Evolutionary conservation across 2,329 filamentous ascomycete species (phyloP), one percentile per base, ranked within the genome.

Genomic region (Aspergillus japonicus): DNA sequence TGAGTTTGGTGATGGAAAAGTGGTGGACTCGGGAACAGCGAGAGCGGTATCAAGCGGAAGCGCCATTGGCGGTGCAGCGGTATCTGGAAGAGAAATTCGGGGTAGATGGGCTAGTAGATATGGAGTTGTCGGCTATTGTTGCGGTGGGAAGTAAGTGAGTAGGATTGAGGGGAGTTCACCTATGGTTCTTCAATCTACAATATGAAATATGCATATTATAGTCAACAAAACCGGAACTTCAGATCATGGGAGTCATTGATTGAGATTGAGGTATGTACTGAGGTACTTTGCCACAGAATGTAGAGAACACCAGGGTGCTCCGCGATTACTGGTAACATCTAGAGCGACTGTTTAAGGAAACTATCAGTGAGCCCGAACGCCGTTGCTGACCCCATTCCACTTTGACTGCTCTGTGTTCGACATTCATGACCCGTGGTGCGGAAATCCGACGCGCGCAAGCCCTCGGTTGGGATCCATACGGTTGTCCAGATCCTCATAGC

Each of bases 401-500:
- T 3, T 57, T 16, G 5, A 7, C 35, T 66, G 53, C 14, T 63
- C 47, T 59, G 47, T 61, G 53, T 54, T 33, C 61, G 54, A 65
- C 57, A 57, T 59, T 71, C 67, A 76, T 72, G 75, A 76, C 62
- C 70, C 69, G 51, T 74, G 73, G 49, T 70, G 74, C 21, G 76
- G 68, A 50, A 76, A 76, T 31, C 70, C 70, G 57, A 74, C 71
- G 31, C 75, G 74, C 51, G 70, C 65, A 47, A 76, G 65, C 29
- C 66, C 68, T 29, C 77, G 69, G 54, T 71, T 74, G 33, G 75
- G 73, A 57, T 79, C 77, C 61, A 79, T 69, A 50, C 76, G 73
- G 69, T 81, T 81, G 62, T 82, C 80, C 64, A 82, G 67, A 66
- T 80, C 79, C 63, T 80, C 78, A 60, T 81, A 82, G 54, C 78